A percentile compares a stretch with the other conserved stretches of the same genome.
Conservation (phyloP, 805 yeast species). For the Kurtzmaniella fragi region DNA sequence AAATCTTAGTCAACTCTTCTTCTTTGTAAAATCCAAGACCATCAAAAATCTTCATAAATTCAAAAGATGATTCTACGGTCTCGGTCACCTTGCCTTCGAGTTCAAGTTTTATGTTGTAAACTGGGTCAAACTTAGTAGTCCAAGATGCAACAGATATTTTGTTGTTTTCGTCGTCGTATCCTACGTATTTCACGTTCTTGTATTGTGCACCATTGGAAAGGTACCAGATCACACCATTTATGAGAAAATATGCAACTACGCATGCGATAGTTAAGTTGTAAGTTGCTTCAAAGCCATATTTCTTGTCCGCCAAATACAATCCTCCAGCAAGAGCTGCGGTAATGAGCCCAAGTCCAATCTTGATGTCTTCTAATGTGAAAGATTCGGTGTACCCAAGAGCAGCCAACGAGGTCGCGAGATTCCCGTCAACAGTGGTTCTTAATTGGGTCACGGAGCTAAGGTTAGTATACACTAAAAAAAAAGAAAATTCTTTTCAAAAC, state of each 20-base stretch:
- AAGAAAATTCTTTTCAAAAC: background rate
- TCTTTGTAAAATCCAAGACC: constrained; percentile 40
- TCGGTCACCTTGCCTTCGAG: constrained; percentile 19
- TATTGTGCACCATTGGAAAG: constrained; percentile 27
- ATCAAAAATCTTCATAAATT: constrained; percentile 42
- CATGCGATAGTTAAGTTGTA: constrained; percentile 28
- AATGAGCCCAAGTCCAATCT: constrained; percentile 44
- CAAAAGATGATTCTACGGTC: constrained; percentile 16
- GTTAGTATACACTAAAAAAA: background rate
- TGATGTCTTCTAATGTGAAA: constrained; percentile 40
- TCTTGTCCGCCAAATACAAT: constrained; percentile 46
- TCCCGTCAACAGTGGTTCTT: constrained; percentile 47
- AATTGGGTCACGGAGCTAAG: constrained; percentile 43
- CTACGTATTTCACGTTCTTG: constrained; percentile 45
- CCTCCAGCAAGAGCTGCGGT: constrained; percentile 44
- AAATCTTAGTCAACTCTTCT: constrained; percentile 21
- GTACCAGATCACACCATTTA: constrained; percentile 29
- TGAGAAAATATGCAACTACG: constrained; percentile 32
- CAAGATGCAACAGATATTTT: constrained; percentile 36
- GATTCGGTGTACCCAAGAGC: constrained; percentile 45
- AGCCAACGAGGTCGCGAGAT: constrained; percentile 35
- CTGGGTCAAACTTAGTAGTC: constrained; percentile 42
- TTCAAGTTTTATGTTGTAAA: constrained; percentile 33
- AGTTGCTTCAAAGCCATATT: constrained; percentile 37
- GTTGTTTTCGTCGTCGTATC: constrained; percentile 25